phyloP scores from a whole-genome alignment of 108 stramenopile species.

The Discostella pseudostelligera region DNA sequence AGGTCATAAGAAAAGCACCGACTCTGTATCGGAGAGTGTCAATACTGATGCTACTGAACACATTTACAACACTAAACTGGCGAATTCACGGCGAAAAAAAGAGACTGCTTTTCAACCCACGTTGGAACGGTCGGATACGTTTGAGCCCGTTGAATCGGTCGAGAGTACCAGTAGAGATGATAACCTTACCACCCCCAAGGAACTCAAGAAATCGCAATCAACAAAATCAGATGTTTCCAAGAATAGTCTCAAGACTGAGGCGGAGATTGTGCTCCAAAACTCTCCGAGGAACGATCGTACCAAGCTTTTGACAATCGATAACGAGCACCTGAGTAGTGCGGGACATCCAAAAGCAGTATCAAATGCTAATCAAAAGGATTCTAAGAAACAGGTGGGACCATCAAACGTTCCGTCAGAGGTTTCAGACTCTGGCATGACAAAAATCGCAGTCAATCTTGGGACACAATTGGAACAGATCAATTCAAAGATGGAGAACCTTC shows the following conservation, averaged over 20 bases:
- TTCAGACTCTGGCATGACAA: neutral
- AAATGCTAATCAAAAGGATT: neutral
- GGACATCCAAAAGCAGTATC: too few relatives aligned
- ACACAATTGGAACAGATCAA: constrained; percentile 6
- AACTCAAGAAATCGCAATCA: neutral
- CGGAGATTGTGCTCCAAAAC: neutral
- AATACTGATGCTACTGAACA: constrained; percentile 11
- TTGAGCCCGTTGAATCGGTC: neutral
- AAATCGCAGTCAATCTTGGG: neutral
- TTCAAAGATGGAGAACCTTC: neutral
- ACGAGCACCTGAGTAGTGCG: neutral
- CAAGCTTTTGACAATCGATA: neutral
- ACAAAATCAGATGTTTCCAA: constrained; percentile 5
- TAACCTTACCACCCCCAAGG: neutral
- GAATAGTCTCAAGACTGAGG: constrained; percentile 8
- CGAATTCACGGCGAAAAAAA: neutral
- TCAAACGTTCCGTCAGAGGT: neutral
- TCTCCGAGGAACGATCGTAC: neutral
- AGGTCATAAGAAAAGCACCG: neutral
- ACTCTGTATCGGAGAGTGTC: constrained; percentile 10
- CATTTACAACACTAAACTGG: constrained; percentile 6
- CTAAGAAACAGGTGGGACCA: neutral
- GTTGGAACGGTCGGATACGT: constrained; percentile 2
- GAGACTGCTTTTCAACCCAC: neutral
- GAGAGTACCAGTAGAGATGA: constrained; percentile 2